Evolutionary conservation across 768 basidiomycete species (phyloP), one percentile per base, ranked within the genome.

Genomic region (Agrocybe chaxingu): DNA sequence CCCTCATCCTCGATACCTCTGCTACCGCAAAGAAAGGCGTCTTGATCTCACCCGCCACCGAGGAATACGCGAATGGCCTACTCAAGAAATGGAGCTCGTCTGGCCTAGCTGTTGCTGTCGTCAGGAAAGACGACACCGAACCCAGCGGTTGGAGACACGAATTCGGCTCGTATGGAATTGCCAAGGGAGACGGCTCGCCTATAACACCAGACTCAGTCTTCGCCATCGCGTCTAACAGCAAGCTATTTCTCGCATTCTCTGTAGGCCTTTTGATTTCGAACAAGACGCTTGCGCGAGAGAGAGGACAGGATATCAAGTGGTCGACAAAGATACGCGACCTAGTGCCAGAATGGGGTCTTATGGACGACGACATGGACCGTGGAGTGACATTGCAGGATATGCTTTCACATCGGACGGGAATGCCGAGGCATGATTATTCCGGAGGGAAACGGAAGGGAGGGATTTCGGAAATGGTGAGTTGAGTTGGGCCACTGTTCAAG

Each of bases 371-470:
- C n/a, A 66, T 65, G 54, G 57, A 62, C 51, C 53, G 58, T 37
- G 67, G 62, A 5, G 67, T 68, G 0, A 72, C 57, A 19, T 45
- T 77, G 3, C 68, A 72, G 41, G 74, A 77, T 57, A 70, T 75
- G 63, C 55, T 74, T 0, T 68, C 68, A 1, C 75, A 77, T 57
- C 57, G 76, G 5, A 76, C 73, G 9, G 76, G 74, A 0, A 51
- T 77, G 61, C 76, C 75, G n/a, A 54, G 74, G 9, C 76, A 77
- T 46, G 74, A 76, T 56, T 69, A 54, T 31, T 72, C 71, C 8
- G 66, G 68, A 6, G 57, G 48, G 10, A 42, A 61, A 8, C 50
- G 68, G 8, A 36, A 60, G 32, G 71, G 70, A 4, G 64, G 67
- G 3, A 58, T 73, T 5, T 43, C 63, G 12, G 69, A 69, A 45